These are phyloP conservation scores for Chaetomidium leptoderma DNA, from an alignment of 495 filamentous ascomycete genomes.

Conservation along the genomic window DNA sequence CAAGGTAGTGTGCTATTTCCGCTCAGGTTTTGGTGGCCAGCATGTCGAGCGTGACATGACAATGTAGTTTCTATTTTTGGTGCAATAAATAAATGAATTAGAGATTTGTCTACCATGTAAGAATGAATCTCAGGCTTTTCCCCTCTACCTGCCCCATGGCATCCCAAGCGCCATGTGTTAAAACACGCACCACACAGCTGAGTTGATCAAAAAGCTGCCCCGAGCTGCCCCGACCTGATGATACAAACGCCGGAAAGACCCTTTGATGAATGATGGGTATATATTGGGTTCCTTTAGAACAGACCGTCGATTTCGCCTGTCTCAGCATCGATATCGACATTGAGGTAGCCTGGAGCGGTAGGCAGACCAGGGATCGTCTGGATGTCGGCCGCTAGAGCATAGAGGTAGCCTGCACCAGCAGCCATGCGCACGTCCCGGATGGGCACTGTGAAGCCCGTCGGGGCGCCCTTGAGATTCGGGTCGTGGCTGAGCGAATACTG, in stretches of 20 bases:
- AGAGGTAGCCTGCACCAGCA: slow-evolving; percentile 90
- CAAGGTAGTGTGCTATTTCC: background rate
- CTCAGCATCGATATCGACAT: slow-evolving; percentile 88
- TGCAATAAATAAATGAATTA: background rate
- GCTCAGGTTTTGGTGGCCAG: background rate
- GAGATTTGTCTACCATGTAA: background rate
- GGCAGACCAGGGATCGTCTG: slow-evolving; percentile 96
- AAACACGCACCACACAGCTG: slow-evolving; percentile 24
- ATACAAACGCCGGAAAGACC: slow-evolving; percentile 1
- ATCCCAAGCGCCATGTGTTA: slow-evolving; percentile 31
- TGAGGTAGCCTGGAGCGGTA: slow-evolving; percentile 92
- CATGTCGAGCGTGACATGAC: background rate
- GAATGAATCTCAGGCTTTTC: background rate
- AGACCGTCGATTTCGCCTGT: slow-evolving; percentile 95
- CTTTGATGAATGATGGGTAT: background rate
- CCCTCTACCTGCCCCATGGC: slow-evolving; percentile 1
- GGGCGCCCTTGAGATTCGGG: slow-evolving; percentile 90
- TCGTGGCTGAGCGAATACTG: slow-evolving; percentile 97
- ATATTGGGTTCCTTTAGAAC: slow-evolving; percentile 54
- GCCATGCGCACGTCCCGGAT: slow-evolving; percentile 93
- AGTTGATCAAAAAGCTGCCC: slow-evolving; percentile 24
- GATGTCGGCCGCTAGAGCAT: slow-evolving; percentile 93
- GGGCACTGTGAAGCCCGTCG: slow-evolving; percentile 90
- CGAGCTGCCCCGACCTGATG: background rate
- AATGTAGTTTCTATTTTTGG: background rate